Evolutionary conservation across 805 yeast genomes (phyloP).

Genomic region (Lipomyces lipofer): DNA sequence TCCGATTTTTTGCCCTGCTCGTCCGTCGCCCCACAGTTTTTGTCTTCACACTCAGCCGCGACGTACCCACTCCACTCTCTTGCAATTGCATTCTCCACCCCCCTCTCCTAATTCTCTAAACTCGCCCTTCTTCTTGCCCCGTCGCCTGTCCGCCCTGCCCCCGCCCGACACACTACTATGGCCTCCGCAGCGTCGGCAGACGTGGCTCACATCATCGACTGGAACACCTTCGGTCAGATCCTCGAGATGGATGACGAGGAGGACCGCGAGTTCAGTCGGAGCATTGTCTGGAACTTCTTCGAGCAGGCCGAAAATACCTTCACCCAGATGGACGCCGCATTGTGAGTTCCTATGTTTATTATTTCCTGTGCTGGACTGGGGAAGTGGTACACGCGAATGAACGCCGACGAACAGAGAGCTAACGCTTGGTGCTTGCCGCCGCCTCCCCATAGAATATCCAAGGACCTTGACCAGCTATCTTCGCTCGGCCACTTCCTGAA

Average conservation of each 20-base stretch:
- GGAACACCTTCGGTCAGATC: slow-evolving; percentile 85
- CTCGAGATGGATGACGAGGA: slow-evolving; percentile 90
- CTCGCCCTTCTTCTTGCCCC: too few species aligned
- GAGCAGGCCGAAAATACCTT: slow-evolving; percentile 88
- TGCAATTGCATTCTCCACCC: too few species aligned
- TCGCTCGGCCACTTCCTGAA: slow-evolving; percentile 88
- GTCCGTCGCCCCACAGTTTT: too few species aligned
- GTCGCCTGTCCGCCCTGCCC: too few species aligned
- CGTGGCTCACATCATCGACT: slow-evolving; percentile 65
- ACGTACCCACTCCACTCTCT: too few species aligned
- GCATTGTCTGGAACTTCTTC: slow-evolving; percentile 77
- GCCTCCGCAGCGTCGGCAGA: slow-evolving; percentile 2
- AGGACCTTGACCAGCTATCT: slow-evolving; percentile 58
- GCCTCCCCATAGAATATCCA: slow-evolving; percentile 26
- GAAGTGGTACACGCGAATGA: too few species aligned
- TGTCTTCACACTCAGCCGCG: too few species aligned
- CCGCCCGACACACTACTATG: too few species aligned
- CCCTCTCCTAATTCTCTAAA: too few species aligned
- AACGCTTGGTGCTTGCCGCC: too few species aligned
- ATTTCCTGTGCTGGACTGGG: not conserved
- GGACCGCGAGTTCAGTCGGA: slow-evolving; percentile 75
- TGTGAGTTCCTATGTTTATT: slow-evolving; percentile 35
- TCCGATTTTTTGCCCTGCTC: too few species aligned
- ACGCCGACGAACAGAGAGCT: too few species aligned
- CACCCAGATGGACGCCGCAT: slow-evolving; percentile 61